A percentile compares a stretch with the other conserved stretches of the same genome.
Conservation (phyloP, 805 yeast species). For the Kazachstania martiniae region DNA sequence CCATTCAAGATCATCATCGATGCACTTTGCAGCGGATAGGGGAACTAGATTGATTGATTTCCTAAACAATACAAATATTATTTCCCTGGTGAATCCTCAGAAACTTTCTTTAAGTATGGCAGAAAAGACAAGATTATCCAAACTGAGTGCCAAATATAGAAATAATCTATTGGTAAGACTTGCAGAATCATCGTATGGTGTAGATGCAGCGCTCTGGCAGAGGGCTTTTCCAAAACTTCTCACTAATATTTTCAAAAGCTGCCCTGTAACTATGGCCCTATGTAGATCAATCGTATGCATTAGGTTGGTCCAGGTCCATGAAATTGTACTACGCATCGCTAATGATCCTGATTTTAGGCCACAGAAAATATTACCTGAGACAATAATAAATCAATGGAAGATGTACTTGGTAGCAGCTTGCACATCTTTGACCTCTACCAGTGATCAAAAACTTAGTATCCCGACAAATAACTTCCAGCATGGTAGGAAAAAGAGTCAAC, state of each 20-base stretch:
- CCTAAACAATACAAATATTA: slow-evolving; percentile 58
- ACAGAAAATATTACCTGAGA: slow-evolving; percentile 47
- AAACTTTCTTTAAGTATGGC: slow-evolving; percentile 52
- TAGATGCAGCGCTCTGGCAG: slow-evolving; percentile 95
- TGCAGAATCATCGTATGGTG: slow-evolving; percentile 89
- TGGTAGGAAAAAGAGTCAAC: slow-evolving; percentile 67
- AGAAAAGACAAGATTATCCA: slow-evolving; percentile 61
- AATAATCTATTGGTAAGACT: slow-evolving; percentile 61
- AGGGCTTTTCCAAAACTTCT: slow-evolving; percentile 71
- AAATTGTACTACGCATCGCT: slow-evolving; percentile 47
- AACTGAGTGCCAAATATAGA: slow-evolving; percentile 45
- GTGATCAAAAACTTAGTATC: slow-evolving; percentile 69
- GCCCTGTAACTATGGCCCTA: slow-evolving; percentile 89
- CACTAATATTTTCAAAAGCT: slow-evolving; percentile 58
- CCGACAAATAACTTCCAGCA: slow-evolving; percentile 45
- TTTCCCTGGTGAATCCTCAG: slow-evolving; percentile 45
- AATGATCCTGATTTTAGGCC: slow-evolving; percentile 29
- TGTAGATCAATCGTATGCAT: slow-evolving; percentile 88
- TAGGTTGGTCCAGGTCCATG: slow-evolving; percentile 76
- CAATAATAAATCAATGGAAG: slow-evolving; percentile 78
- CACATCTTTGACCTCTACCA: slow-evolving; percentile 79
- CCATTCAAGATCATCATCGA: slow-evolving; percentile 47
- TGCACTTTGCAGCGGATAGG: slow-evolving; percentile 64
- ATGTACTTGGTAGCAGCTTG: slow-evolving; percentile 85
- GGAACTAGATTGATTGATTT: slow-evolving; percentile 71